Evolutionary conservation across 2,329 filamentous ascomycete genomes (phyloP), one percentile per base, ranked within the genome.

Genomic region (Akanthomyces lecanii): DNA sequence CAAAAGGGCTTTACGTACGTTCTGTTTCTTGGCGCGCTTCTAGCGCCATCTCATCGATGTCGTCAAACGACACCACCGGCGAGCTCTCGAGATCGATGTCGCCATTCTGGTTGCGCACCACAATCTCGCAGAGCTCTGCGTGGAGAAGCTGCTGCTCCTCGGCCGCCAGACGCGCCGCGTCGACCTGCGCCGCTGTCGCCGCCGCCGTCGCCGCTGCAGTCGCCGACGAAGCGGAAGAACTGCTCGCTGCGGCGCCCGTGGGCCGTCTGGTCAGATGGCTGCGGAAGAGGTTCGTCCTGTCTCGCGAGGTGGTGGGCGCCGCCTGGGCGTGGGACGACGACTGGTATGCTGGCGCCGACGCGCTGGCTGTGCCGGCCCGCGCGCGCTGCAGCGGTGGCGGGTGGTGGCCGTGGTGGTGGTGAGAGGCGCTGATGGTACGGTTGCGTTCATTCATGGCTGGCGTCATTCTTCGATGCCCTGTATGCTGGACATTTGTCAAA

Each of bases 41-140:
- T 53, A 82, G 74, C 28, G 79, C 81, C 63, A 76, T 81, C 71
- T 83, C 81, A 60, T 84, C 82, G 18, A 82, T 77, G 42, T 85
- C 83, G 55, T 86, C 83, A 33, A 82, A 73, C 8, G 78, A 74
- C 16, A 81, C 79, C 65, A 81, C 78, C 0, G 81, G 83, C 52
- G 82, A 82, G 64, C 86, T 84, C 18, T 77, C 78, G n/a, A 88
- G 74, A 71, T 86, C 81, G 63, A 87, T 81, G 66, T 88, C 85
- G 55, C 86, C 86, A 68, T 87, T 82, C 72, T 82, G 77, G 69
- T 88, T 82, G 66, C 86, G 79, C 52, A 88, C 81, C 10, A 89
- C 82, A 63, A 89, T 88, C 67, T 87, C 85, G 6, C 71, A 72
- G n/a, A 70, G 74, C 54, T 81, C 78, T 5, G 74, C 76, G n/a